phyloP scores from a whole-genome alignment of 345 rosid genomes.

The Acer saccharum region DNA sequence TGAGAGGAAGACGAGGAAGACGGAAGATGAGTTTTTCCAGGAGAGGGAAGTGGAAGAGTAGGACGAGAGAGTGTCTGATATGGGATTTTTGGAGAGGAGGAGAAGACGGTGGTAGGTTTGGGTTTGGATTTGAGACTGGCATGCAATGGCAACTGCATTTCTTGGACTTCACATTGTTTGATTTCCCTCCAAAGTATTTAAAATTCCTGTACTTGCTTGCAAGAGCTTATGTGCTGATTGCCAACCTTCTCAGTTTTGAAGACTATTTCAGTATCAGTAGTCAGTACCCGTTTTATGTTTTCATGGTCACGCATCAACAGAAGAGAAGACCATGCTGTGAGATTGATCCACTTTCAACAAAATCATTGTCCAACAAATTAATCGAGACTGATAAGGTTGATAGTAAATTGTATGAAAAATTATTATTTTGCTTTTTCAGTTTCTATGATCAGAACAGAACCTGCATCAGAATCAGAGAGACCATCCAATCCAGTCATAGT shows the following conservation, averaged over 20 bases:
- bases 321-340: no score
- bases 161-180: background rate
- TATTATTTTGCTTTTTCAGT: no score
- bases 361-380: background rate
- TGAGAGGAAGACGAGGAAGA: constrained; percentile 36
- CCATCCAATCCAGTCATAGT: background rate
- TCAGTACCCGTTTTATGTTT: background rate
- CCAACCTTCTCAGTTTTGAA: no score
- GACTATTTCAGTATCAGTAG: background rate
- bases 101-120: background rate
- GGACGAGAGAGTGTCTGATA: background rate
- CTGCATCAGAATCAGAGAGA: background rate
- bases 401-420: no score
- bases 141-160: background rate
- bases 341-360: no score
- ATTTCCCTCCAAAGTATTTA: constrained; percentile 17
- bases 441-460: background rate
- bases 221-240: background rate
- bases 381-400: background rate
- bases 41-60: background rate
- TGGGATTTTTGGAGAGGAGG: constrained; percentile 1
- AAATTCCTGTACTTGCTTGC: background rate
- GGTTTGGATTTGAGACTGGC: constrained; percentile 5
- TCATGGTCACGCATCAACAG: no score
- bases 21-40: background rate